phyloP scores from a whole-genome alignment of 768 basidiomycete species.

The Artomyces pyxidatus region DNA sequence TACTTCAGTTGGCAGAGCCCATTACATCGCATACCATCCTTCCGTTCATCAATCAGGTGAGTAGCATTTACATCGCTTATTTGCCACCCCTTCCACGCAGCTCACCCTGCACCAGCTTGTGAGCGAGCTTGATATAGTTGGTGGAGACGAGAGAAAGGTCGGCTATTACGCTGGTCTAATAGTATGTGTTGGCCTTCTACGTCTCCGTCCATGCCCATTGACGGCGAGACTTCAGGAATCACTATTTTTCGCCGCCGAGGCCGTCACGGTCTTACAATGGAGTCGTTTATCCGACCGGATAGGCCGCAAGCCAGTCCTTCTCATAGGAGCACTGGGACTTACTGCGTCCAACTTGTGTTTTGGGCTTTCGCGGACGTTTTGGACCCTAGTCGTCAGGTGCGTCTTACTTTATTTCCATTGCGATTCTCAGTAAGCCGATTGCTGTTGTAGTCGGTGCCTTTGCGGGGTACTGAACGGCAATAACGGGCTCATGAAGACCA shows the following conservation, averaged over 20 bases:
- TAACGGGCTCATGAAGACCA: constrained; percentile 65
- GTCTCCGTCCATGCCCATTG: constrained; percentile 2
- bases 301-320: constrained; percentile 70
- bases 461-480: constrained; percentile 72
- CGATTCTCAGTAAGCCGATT: neutral
- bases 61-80: too few species aligned
- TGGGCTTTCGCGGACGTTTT: constrained; percentile 63
- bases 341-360: constrained; percentile 67
- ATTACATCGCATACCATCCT: constrained; percentile 69
- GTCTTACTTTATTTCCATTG: neutral
- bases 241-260: constrained; percentile 67
- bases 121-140: constrained; percentile 56
- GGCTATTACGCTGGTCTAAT: constrained; percentile 73
- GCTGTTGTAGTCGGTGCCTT: constrained; percentile 44
- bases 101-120: constrained; percentile 39
- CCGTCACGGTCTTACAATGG: constrained; percentile 68
- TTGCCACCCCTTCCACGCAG: constrained; percentile 24
- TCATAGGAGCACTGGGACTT: constrained; percentile 56
- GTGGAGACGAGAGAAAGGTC: constrained; percentile 62
- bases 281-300: constrained; percentile 62
- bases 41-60: constrained; percentile 27
- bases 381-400: constrained; percentile 49
- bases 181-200: constrained; percentile 34
- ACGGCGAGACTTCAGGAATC: constrained; percentile 46
- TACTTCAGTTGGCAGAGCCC: constrained; percentile 72